phyloP scores from a whole-genome alignment of 2,329 filamentous ascomycete genomes.

The Botrytis sinoallii region DNA sequence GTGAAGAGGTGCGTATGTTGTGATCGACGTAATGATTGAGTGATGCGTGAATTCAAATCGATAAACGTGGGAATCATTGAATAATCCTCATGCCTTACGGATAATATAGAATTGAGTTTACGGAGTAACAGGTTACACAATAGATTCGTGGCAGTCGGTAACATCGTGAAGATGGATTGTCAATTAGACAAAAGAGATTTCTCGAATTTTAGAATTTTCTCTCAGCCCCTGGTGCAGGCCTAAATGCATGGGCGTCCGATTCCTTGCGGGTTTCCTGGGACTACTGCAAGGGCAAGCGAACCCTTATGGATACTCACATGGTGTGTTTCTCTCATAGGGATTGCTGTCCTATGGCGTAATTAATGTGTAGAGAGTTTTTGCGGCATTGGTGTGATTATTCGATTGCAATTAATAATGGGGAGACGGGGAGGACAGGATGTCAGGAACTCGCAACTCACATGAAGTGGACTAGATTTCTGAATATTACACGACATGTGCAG shows the following conservation, averaged over 20 bases:
- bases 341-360: constrained; percentile 2
- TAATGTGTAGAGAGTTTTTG: not conserved
- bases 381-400: not conserved
- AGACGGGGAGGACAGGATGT: not conserved
- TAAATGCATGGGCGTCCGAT: not conserved
- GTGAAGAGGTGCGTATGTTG: not conserved
- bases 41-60: not conserved
- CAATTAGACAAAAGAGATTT: constrained; percentile 1
- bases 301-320: not conserved
- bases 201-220: not conserved
- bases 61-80: not conserved
- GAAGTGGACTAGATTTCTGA: not conserved
- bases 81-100: not conserved
- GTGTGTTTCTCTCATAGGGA: not conserved
- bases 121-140: not conserved
- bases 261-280: constrained; percentile 13
- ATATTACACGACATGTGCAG: not conserved
- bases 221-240: not conserved
- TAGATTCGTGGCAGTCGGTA: constrained; percentile 1
- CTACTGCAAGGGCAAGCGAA: constrained; percentile 16
- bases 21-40: not conserved
- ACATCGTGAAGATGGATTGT: not conserved
- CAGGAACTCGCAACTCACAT: not conserved
- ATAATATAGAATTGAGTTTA: not conserved
- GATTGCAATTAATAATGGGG: not conserved